phyloP scores from a whole-genome alignment of 2,329 filamentous ascomycete species.

The Monosporascus ibericus region DNA sequence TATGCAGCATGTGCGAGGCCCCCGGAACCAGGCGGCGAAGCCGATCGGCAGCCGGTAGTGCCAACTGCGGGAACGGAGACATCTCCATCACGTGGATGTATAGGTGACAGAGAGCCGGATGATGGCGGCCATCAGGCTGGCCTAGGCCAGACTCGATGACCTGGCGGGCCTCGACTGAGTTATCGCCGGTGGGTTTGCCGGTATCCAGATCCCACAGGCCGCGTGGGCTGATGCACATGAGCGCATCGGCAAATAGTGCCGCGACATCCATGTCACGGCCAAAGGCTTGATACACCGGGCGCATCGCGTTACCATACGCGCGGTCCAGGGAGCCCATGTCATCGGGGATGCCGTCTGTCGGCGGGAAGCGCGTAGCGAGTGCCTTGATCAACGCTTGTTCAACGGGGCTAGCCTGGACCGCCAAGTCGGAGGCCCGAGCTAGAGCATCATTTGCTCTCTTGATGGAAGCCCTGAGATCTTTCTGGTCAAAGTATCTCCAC shows the following conservation, averaged over 20 bases:
- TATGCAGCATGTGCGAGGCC: conserved; percentile 15
- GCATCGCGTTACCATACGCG: conserved; percentile 15
- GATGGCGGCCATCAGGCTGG: conserved; percentile 8
- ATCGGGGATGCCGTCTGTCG: not conserved
- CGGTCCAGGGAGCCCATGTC: conserved; percentile 6
- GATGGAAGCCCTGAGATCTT: conserved; percentile 8
- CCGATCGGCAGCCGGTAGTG: conserved; percentile 13
- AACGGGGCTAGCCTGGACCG: not conserved
- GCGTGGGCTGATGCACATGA: conserved; percentile 14
- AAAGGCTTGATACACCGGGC: conserved; percentile 5
- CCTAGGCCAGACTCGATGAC: conserved; percentile 8
- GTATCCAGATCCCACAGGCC: conserved; percentile 8
- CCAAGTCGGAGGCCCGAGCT: not conserved
- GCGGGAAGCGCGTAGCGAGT: conserved; percentile 8
- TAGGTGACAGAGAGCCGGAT: conserved; percentile 15
- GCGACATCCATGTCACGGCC: conserved; percentile 10
- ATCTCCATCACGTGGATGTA: conserved; percentile 21
- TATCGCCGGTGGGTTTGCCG: conserved; percentile 5
- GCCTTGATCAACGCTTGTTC: conserved; percentile 13
- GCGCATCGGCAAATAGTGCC: conserved; percentile 13
- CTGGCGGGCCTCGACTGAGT: conserved; percentile 4
- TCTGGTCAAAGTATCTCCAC: conserved; percentile 15
- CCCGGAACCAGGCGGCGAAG: conserved; percentile 15
- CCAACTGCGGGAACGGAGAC: conserved; percentile 15
- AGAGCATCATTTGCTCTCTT: conserved; percentile 5